Evolutionary conservation across 306 rosid species (phyloP).

Genomic region (Corylus heterophylla): DNA sequence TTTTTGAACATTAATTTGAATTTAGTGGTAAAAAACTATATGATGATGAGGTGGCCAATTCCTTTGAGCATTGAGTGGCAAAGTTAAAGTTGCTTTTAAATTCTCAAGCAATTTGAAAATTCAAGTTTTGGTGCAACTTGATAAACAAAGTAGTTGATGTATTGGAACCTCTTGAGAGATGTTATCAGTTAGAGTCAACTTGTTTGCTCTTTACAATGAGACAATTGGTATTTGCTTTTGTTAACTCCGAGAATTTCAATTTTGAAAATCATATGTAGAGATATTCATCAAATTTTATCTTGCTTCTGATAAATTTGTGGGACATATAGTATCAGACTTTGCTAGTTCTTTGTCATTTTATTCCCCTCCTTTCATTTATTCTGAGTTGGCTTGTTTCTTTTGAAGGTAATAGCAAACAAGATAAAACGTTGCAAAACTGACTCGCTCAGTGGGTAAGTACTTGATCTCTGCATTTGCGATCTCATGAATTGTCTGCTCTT

Average conservation of each 20-base stretch:
- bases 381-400: conserved; percentile 38
- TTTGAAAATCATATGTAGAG: conserved; percentile 11
- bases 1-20: background rate
- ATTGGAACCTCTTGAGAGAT: background rate
- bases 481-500: conserved; percentile 23
- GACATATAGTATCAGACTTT: background rate
- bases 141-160: background rate
- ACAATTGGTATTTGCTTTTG: background rate
- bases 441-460: conserved; percentile 73
- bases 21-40: background rate
- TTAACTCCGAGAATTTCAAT: background rate
- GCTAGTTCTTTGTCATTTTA: conserved; percentile 21
- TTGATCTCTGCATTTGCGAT: conserved; percentile 29
- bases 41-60: background rate
- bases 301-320: conserved; percentile 14
- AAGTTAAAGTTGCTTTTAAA: background rate
- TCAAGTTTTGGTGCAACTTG: background rate
- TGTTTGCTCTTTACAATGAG: background rate
- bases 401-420: conserved; percentile 85
- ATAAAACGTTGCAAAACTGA: conserved; percentile 98
- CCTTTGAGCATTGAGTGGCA: background rate
- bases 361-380: conserved; percentile 31
- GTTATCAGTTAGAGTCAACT: background rate
- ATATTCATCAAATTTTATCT: conserved; percentile 7
- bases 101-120: background rate